Percentiles rank a stretch among this genome's conserved stretches.
Conservation (phyloP, 2,329 filamentous ascomycete genomes). For the Teratosphaeria destructans region DNA sequence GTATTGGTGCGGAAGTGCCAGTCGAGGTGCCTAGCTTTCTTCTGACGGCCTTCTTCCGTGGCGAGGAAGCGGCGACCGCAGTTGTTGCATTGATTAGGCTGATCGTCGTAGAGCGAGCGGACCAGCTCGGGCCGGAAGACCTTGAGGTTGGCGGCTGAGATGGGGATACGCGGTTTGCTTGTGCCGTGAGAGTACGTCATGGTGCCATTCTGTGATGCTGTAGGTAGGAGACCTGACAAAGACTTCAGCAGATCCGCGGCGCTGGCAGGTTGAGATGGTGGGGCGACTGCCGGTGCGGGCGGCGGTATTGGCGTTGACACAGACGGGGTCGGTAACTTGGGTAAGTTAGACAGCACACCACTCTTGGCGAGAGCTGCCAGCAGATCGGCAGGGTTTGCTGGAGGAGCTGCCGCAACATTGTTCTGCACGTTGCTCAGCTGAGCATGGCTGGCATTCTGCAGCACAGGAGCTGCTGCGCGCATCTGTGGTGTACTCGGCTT, state of each 20-base stretch:
- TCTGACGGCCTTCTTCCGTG: conserved; percentile 66
- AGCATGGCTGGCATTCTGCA: conserved; percentile 20
- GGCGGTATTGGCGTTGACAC: background rate
- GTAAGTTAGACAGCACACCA: conserved; percentile 10
- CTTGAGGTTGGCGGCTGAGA: conserved; percentile 22
- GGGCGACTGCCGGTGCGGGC: background rate
- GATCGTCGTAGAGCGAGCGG: conserved; percentile 63
- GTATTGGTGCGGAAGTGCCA: conserved; percentile 97
- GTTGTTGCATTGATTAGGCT: conserved; percentile 79
- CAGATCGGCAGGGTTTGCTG: conserved; percentile 17
- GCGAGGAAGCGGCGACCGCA: conserved; percentile 79
- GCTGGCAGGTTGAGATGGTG: conserved; percentile 5
- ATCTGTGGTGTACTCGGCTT: conserved; percentile 28
- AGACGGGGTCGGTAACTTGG: background rate
- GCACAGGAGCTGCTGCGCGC: conserved; percentile 20
- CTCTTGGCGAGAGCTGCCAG: conserved; percentile 22
- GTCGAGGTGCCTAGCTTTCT: conserved; percentile 87
- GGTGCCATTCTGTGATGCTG: conserved; percentile 12
- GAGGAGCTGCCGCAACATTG: conserved; percentile 15
- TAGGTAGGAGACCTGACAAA: conserved; percentile 16
- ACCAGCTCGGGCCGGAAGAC: conserved; percentile 62
- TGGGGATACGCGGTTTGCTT: conserved; percentile 11
- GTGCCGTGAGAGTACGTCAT: conserved; percentile 5
- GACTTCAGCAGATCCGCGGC: conserved; percentile 17
- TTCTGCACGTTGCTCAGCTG: conserved; percentile 22